phyloP scores from a whole-genome alignment of 352 stramenopile genomes.

The Pilasporangium apinafurcum region DNA sequence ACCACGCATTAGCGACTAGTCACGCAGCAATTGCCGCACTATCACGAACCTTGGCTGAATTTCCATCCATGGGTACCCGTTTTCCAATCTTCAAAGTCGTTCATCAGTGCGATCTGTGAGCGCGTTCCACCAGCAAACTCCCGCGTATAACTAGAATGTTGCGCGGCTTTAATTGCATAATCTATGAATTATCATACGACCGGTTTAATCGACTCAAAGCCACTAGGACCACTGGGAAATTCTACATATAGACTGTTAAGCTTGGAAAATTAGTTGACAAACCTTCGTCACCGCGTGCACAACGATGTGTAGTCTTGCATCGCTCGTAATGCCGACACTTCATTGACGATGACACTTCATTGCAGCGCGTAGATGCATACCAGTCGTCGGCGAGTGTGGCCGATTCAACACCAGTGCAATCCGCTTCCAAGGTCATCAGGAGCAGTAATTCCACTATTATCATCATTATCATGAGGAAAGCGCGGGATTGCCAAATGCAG shows the following conservation, averaged over 20 bases:
- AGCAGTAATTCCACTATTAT: too few species aligned
- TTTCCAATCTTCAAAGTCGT: constrained; percentile 96
- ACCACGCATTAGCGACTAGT: background rate
- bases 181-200: constrained; percentile 17
- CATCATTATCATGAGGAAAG: too few species aligned
- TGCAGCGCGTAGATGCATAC: constrained; percentile 58
- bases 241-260: too few species aligned
- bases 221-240: too few species aligned
- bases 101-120: constrained; percentile 69
- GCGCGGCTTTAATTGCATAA: constrained; percentile 77
- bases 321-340: constrained; percentile 82
- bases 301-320: constrained; percentile 94
- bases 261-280: constrained; percentile 2
- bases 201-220: too few species aligned
- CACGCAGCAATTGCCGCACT: background rate
- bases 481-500: too few species aligned
- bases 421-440: too few species aligned
- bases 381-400: constrained; percentile 34
- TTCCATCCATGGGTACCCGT: constrained; percentile 74
- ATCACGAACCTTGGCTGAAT: constrained; percentile 16
- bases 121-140: constrained; percentile 78
- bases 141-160: constrained; percentile 70
- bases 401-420: too few species aligned
- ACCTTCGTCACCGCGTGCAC: constrained; percentile 82
- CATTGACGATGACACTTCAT: constrained; percentile 27